These are phyloP conservation scores for Carallia pectinifolia DNA, from an alignment of 345 rosid genomes.

Conservation along the genomic window DNA sequence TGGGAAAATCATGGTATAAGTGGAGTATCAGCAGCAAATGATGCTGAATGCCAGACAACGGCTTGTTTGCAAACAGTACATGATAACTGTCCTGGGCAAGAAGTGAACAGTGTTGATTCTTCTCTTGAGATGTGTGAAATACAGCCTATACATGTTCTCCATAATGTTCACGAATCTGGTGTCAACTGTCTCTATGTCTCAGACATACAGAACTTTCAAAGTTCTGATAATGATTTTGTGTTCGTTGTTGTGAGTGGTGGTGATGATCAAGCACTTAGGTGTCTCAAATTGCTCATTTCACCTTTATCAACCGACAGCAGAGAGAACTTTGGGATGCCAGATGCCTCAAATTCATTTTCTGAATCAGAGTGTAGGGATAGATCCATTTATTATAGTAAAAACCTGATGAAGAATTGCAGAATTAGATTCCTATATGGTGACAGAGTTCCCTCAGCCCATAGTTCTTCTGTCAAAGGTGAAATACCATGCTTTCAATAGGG, in stretches of 20 bases:
- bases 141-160: constrained; percentile 52
- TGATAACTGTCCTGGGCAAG: constrained; percentile 26
- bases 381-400: constrained; percentile 19
- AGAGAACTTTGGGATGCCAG: constrained; percentile 19
- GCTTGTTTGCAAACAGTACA: constrained; percentile 25
- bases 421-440: constrained; percentile 45
- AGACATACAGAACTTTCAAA: constrained; percentile 30
- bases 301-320: constrained; percentile 9
- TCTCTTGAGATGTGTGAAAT: constrained; percentile 50
- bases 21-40: constrained; percentile 13
- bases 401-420: constrained; percentile 32
- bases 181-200: constrained; percentile 83
- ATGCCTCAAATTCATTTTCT: constrained; percentile 7
- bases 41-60: constrained; percentile 13
- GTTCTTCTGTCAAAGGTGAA: constrained; percentile 88
- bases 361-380: constrained; percentile 25
- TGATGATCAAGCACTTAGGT: constrained; percentile 89
- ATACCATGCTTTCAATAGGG: not conserved
- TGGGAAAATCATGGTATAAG: constrained; percentile 14
- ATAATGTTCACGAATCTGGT: constrained; percentile 75
- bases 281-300: constrained; percentile 46
- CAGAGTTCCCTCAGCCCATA: constrained; percentile 65
- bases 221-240: constrained; percentile 31
- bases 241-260: constrained; percentile 77
- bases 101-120: constrained; percentile 30